Base-by-base conservation (phyloP, 169 alveolate genomes). In the Plasmodium knowlesi region DNA sequence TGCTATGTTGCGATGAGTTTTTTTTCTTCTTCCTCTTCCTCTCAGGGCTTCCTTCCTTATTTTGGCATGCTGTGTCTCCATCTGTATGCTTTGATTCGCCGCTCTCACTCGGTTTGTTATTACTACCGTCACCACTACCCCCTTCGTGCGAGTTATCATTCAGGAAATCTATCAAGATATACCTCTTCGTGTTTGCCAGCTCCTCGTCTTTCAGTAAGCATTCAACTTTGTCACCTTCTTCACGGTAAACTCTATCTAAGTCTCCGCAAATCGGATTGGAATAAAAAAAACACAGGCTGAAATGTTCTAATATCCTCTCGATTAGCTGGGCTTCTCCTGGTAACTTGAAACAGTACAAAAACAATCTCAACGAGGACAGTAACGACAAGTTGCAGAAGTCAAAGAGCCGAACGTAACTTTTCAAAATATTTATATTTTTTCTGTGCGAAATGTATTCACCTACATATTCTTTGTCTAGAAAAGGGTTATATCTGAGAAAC, bases 301-400 rank as follows among this genome's bases (percentile, higher is more conserved):
- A 91, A 34, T 91, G 95, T 43, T 97, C 98, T 92, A 98, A 96
- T 81, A 98, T 97, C 83, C 99, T 92, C 84, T 98, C 99, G 53
- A 98, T 98, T 84, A 97, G 97, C 78, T 98, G 99, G 5, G 99
- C 96, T 92, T 98, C 99, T 1, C 99, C 99, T 0, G 99, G 99
- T 43, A 98, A 91, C 88, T 97, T 96, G 95, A 97, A 98, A 19
- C 98, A 92, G 19, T 97, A 89, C 76, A 98, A 86, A 76, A 97
- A 95, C 61, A 84, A 81, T 82, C 99, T 95, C 28, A 98, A 93
- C 3, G 98, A 98, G 94, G 94, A 96, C 34, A 98, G 98, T 39
- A 98, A 92, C 9, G 98, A 96, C 79, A 97, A 83, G 37, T 96
- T 97, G 71, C 96, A 83, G 85, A 98, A 97, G 57, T 86, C 93